phyloP scores from a whole-genome alignment of 2,329 filamentous ascomycete species.

The Diplodia sapinea region DNA sequence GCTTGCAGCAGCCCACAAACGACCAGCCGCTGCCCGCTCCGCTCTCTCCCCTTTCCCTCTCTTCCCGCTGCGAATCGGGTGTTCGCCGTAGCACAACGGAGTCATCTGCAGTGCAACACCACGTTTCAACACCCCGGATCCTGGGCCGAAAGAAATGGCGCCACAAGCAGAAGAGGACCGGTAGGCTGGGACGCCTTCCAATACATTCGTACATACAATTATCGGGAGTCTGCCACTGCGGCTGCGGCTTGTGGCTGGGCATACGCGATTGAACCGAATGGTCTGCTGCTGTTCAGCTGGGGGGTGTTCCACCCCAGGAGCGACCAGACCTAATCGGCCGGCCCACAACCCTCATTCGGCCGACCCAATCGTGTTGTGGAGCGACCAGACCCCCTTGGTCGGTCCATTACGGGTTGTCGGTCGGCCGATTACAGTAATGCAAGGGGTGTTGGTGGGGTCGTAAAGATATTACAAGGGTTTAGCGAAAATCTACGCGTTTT shows the following conservation, averaged over 20 bases:
- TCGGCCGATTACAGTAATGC: too few relatives aligned
- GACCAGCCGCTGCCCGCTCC: background rate
- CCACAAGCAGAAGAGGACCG: background rate
- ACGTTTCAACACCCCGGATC: constrained; percentile 5
- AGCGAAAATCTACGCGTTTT: too few relatives aligned
- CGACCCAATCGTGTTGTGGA: too few relatives aligned
- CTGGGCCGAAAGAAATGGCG: background rate
- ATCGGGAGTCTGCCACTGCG: background rate
- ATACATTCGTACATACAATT: constrained; percentile 19
- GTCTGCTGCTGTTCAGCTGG: background rate
- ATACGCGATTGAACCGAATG: background rate
- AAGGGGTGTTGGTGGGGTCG: too few relatives aligned
- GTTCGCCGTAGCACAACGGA: background rate
- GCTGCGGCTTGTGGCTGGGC: background rate
- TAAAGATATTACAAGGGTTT: too few relatives aligned
- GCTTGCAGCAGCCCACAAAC: background rate
- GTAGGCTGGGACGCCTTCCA: background rate
- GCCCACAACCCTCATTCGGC: too few relatives aligned
- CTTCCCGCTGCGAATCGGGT: constrained; percentile 13
- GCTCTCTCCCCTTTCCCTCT: background rate
- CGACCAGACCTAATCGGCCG: too few relatives aligned
- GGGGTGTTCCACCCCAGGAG: too few relatives aligned
- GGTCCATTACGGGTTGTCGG: too few relatives aligned
- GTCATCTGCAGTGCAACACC: constrained; percentile 8
- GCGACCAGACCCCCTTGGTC: too few relatives aligned